A percentile compares a stretch with the other conserved stretches of the same genome.
phyloP scores from a whole-genome alignment of 1,284 basidiomycete species.

The Apiotrichum siamense region DNA sequence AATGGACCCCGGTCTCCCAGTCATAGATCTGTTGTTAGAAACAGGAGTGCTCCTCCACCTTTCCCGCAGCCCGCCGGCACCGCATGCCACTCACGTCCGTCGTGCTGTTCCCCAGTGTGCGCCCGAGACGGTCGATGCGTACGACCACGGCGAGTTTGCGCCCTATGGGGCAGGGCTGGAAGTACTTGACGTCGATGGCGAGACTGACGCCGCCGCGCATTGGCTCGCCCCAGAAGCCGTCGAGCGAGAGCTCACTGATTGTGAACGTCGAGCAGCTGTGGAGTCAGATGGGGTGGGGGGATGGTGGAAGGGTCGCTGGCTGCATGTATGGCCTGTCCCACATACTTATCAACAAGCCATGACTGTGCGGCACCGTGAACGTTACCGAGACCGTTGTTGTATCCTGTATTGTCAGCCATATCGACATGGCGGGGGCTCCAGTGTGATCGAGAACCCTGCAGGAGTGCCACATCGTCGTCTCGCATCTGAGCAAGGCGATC shows the following conservation, averaged over 20 bases:
- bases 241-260: background rate
- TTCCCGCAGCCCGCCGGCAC: too few species aligned
- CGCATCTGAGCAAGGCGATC: too few species aligned
- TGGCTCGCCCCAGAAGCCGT: conserved; percentile 1
- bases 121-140: background rate
- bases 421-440: background rate
- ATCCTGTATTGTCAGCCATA: background rate
- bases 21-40: background rate
- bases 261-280: background rate
- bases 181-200: conserved; percentile 3
- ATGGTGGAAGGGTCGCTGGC: too few species aligned
- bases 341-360: conserved; percentile 1
- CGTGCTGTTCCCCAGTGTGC: background rate
- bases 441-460: too few species aligned
- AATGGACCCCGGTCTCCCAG: background rate
- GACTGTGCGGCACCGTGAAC: background rate
- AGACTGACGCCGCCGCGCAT: conserved; percentile 3
- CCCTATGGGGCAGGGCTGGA: background rate
- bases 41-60: too few species aligned
- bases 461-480: too few species aligned
- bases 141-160: background rate
- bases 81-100: background rate
- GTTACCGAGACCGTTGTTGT: conserved; percentile 1
- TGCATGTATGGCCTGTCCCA: too few species aligned
- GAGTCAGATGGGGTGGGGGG: too few species aligned